Evolutionary conservation across 805 yeast species (phyloP).

Genomic region (Brettanomyces bruxellensis): DNA sequence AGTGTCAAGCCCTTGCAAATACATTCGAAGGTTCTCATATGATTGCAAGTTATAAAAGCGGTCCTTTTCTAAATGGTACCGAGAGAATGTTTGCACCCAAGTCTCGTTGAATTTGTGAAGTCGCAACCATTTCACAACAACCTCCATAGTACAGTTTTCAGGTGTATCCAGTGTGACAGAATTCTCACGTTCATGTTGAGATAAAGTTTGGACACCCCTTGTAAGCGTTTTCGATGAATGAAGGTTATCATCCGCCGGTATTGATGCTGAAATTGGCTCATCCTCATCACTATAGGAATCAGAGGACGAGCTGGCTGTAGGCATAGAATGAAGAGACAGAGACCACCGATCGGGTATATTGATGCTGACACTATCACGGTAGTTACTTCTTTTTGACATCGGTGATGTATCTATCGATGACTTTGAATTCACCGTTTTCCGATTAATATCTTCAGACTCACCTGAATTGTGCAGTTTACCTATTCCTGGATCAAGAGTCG

Average conservation of each 20-base stretch:
- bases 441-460: no score
- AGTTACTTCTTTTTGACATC: no score
- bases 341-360: no score
- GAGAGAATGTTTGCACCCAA: constrained; percentile 62
- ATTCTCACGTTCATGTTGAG: not conserved
- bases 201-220: constrained; percentile 7
- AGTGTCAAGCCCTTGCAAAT: constrained; percentile 28
- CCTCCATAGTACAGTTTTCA: not conserved
- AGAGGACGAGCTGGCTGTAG: no score
- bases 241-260: not conserved
- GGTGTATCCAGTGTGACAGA: not conserved
- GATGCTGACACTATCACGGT: no score
- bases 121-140: constrained; percentile 2
- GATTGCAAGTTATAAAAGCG: constrained; percentile 59
- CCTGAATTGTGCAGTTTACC: no score
- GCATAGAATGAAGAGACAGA: no score
- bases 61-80: constrained; percentile 50
- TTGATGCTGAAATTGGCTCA: not conserved
- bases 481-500: no score
- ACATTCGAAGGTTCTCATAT: constrained; percentile 38
- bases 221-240: constrained; percentile 4
- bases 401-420: no score
- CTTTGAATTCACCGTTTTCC: no score
- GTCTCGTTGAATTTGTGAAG: constrained; percentile 52
- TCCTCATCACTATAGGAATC: not conserved